Evolutionary conservation across 805 yeast genomes (phyloP), one percentile per base, ranked within the genome.

Genomic region (Myxozyma kluyveri): DNA sequence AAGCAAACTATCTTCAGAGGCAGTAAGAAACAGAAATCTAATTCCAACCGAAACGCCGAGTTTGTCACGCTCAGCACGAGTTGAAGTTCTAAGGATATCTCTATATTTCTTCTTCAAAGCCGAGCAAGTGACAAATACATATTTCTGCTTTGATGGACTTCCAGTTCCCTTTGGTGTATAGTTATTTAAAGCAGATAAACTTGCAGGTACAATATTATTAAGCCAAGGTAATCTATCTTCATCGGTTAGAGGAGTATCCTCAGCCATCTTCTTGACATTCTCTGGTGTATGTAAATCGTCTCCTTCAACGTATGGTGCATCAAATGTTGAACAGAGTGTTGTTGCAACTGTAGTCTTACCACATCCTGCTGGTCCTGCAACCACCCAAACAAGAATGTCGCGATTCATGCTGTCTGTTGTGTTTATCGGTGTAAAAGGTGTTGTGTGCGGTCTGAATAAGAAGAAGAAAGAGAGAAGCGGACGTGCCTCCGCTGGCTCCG

Each of bases 311-410:
- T 79, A 89, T 1, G 81, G 74, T 44, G 84, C 74, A 2, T 67
- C 53, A 18, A 80, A 75, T 21, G 69, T 63, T 19, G 69, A 54
- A 0, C 84, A 67, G 19, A 90, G 63, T 9, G 67, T 63, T 12
- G 71, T 70, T 0, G 87, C 95, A 19, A 86, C 78, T 1, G 96
- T 87, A 21, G 95, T 76, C 67, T 93, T 93, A 0, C 99, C 99
- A 1, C 96, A 86, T 6, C 98, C 98, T 0, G 96, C 90, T 0
- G 98, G 96, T 0, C 99, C 99, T 10, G 95, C 96, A 6, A 91
- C 81, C 26, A 58, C 45, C 48, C 50, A 52, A 44, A 58, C 45
- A 3, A 45, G 46, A 32, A 48, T 31, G 32, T 22, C 9, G 22
- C 42, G 55, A 14, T 47, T 21, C 55, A 50, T 50, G 23, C 26